phyloP scores from a whole-genome alignment of 73 alveolate species.

The Tetrahymena borealis region DNA sequence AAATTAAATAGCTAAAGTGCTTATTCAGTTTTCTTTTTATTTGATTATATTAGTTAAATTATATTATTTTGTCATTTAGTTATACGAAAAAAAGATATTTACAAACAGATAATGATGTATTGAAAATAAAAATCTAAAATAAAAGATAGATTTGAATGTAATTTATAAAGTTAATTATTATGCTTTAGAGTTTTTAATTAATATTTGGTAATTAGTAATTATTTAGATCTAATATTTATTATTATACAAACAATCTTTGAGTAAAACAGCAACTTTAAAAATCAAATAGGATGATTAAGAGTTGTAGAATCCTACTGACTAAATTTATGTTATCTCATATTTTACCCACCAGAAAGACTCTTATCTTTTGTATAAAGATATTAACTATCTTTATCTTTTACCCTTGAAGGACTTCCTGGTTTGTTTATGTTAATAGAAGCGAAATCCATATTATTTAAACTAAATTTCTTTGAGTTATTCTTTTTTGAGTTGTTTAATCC shows the following conservation, averaged over 20 bases:
- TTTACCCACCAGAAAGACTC: neutral
- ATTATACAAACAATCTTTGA: neutral
- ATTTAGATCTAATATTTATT: no score
- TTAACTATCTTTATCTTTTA: neutral
- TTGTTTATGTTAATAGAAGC: neutral
- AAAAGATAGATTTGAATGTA: no score
- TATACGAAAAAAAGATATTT: no score
- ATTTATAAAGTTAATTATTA: no score
- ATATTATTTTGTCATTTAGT: no score
- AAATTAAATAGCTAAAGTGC: no score
- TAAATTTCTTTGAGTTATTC: neutral
- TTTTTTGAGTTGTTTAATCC: neutral
- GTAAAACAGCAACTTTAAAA: neutral
- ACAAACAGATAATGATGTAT: no score
- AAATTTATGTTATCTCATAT: neutral
- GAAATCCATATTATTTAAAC: neutral
- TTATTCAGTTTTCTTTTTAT: no score
- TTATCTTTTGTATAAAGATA: neutral
- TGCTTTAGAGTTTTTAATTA: no score
- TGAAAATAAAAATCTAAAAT: no score
- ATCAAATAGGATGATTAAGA: neutral
- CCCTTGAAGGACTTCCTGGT: neutral
- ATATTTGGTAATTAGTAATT: no score
- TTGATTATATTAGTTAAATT: no score
- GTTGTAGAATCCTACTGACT: neutral